Evolutionary conservation across 257 asterid genomes (phyloP).

Genomic region (Cordia subcordata): DNA sequence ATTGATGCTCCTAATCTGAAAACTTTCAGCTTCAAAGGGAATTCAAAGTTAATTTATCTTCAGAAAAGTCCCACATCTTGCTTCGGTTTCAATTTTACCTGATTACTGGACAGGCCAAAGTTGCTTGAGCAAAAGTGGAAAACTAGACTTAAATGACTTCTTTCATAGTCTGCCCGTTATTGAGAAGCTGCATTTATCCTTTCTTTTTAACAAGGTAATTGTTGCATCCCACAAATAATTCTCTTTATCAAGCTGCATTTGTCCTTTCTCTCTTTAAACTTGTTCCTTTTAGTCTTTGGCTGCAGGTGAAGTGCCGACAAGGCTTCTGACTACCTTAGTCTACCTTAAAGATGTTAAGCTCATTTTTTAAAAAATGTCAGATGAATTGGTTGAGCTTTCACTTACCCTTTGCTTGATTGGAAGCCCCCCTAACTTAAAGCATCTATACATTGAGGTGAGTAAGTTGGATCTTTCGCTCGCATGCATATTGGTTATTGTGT

Average conservation of each 20-base stretch:
- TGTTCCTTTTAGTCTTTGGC: constrained; percentile 4
- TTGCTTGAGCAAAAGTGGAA: too few relatives aligned
- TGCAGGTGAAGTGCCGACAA: constrained; percentile 3
- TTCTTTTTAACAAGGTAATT: constrained; percentile 15
- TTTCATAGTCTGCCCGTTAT: constrained; percentile 11
- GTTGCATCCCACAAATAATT: too few relatives aligned
- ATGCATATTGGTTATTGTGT: too few relatives aligned
- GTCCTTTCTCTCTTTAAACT: neutral
- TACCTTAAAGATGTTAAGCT: constrained; percentile 10
- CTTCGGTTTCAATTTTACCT: too few relatives aligned
- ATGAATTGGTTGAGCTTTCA: constrained; percentile 1
- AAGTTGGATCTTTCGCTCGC: too few relatives aligned
- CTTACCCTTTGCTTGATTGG: constrained; percentile 12
- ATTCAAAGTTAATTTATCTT: neutral
- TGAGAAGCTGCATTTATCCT: constrained; percentile 9
- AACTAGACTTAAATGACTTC: neutral
- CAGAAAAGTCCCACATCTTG: constrained; percentile 6
- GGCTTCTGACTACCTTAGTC: neutral
- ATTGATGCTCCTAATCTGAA: constrained; percentile 15
- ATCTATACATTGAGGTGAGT: constrained; percentile 8
- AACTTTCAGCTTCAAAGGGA: constrained; percentile 5
- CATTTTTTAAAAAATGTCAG: neutral
- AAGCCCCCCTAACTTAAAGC: constrained; percentile 19
- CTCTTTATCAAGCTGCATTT: too few relatives aligned
- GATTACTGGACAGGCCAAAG: too few relatives aligned